Base-by-base conservation (phyloP, 345 rosid genomes). In the Eucalyptus polyanthemos region DNA sequence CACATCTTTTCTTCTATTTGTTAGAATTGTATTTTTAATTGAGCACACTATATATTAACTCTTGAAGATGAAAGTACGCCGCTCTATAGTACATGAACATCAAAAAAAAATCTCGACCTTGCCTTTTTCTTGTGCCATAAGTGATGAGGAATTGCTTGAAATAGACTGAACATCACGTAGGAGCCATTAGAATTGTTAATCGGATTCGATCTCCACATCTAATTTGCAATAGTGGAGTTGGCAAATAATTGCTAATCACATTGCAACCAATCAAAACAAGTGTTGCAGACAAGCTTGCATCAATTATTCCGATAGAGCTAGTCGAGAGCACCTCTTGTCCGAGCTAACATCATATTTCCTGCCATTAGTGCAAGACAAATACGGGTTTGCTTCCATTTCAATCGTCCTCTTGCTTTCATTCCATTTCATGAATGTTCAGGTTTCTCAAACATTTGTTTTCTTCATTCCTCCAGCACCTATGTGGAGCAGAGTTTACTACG, bases 401-500 rank as follows among this genome's bases (percentile, higher is more conserved):
- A 11, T 40, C 14, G 8, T 21, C 47, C 5, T 76, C 83, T 76
- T 76, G 24, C 83, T 21, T 40, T 19, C 24, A 69, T 34, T 34
- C 40, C 40, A 31, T 67, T 34, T 14, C 17, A 53, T 53, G 58
- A 53, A 53, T 67, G 40, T n/a, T 67, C 80, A 69, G 7, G 24
- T 69, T 69, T 16, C 37, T 16, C 80, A 69, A 34, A 34, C 80
- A 17, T 34, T 37, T 17, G 42, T 60, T 65, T 24, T 9, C 6
- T 72, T 87, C 47, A 19, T 54, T 80, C 7, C 31, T 88, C 14
- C 88, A 94, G 94, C 86, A 95, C 94, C 88, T 95, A 93, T 85
- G 95, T 94, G 67, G 93, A 93, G 56, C 96, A 94, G 72, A 89
- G 60, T 49, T n/a, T 93, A 54, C 87, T 94, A 15, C 88, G 76